Evolutionary conservation across 2,329 filamentous ascomycete genomes (phyloP), one percentile per base, ranked within the genome.

Genomic region (Nannizziopsis arthrosporioides): DNA sequence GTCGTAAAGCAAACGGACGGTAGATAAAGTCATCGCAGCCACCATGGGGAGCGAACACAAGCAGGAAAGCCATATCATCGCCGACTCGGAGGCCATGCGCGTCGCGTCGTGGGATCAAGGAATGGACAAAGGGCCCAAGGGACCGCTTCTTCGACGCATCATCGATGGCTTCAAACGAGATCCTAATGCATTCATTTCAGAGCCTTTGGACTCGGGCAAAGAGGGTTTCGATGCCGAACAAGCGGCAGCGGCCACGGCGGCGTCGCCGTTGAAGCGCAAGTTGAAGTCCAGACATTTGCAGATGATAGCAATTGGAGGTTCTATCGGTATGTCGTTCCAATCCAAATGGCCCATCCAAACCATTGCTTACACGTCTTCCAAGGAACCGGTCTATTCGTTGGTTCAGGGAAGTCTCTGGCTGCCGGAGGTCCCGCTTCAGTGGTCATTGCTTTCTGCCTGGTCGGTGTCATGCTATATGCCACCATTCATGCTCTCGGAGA

Each of bases 401-500:
- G 85, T 17, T 90, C 85, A 0, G 86, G 85, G 45, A 73, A 71
- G 51, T 80, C 85, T 9, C 71, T 93, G 51, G 72, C 77, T 42
- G 71, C 72, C 12, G 87, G 86, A 55, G 87, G 87, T 2, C 87
- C 87, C 3, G 87, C 83, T 1, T 84, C 85, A 0, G 63, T 93
- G 17, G 66, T 93, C 18, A 75, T 93, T 41, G 83, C 83, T n/a
- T 93, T 87, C 60, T 66, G 70, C 50, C 76, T 94, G 52, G 82
- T 94, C 53, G 88, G 88, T 35, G 68, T 78, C 59, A 94, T 95
- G 87, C 68, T 95, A 54, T 95, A 87, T 67, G 92, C 84, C 63
- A 94, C 88, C 1, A 84, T 93, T 30, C 89, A 95, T 61, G 87
- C 88, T 0, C 73, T 96, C 19, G 90, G 90, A 53, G 90, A 96